phyloP scores from a whole-genome alignment of 2,329 filamentous ascomycete species.

The Colletotrichum agaves region DNA sequence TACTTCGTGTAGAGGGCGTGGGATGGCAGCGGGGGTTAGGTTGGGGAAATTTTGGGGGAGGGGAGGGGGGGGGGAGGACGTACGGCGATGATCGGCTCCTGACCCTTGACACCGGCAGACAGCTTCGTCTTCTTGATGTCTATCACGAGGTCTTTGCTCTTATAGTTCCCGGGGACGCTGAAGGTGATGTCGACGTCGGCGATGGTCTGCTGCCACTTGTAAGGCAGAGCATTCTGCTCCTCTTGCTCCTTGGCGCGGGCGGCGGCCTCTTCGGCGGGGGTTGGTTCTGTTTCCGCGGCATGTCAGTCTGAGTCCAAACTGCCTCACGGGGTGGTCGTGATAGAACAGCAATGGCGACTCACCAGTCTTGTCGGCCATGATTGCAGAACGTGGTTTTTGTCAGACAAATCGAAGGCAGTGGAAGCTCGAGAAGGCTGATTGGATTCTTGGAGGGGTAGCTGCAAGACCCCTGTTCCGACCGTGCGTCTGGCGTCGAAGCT shows the following conservation, averaged over 20 bases:
- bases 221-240: conserved; percentile 91
- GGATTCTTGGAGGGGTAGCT: conserved; percentile 41
- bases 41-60: too few relatives aligned
- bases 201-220: conserved; percentile 98
- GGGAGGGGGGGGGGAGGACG: conserved; percentile 38
- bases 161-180: conserved; percentile 82
- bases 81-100: conserved; percentile 86
- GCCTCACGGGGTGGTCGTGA: background rate
- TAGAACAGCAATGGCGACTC: background rate
- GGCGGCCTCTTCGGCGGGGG: conserved; percentile 66
- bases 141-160: conserved; percentile 85
- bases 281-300: conserved; percentile 54
- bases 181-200: conserved; percentile 85
- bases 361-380: conserved; percentile 54
- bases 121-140: conserved; percentile 83
- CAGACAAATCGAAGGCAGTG: conserved; percentile 36
- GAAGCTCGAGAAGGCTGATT: conserved; percentile 38
- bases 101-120: conserved; percentile 86
- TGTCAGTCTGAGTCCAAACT: background rate
- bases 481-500: conserved; percentile 11
- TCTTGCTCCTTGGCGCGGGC: conserved; percentile 78
- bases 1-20: too few relatives aligned
- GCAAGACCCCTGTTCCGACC: conserved; percentile 9
- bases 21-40: background rate
- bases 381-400: conserved; percentile 18